Percentiles rank a stretch among this genome's conserved stretches.
Evolutionary conservation across 768 basidiomycete genomes (phyloP).

Genomic region (Mycena leptocephala): DNA sequence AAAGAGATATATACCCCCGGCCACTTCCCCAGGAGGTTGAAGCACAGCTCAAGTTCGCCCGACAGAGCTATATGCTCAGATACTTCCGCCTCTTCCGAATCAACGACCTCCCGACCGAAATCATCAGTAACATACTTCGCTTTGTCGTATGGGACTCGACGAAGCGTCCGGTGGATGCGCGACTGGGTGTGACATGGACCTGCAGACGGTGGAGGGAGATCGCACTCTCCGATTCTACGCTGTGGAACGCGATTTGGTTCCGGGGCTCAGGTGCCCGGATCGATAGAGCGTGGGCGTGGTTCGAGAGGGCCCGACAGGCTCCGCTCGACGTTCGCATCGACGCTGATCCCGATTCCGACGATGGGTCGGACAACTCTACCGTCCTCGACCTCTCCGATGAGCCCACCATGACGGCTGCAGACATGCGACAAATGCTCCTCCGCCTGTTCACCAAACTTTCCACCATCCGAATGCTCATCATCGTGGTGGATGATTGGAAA

Average conservation of each 20-base stretch:
- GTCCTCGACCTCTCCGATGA: conserved; percentile 3
- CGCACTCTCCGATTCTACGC: conserved; percentile 62
- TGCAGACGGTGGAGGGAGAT: conserved; percentile 71
- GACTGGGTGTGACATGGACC: conserved; percentile 71
- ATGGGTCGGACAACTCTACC: conserved; percentile 38
- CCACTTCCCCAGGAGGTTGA: conserved; percentile 27
- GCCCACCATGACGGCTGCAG: conserved; percentile 52
- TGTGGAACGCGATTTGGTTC: conserved; percentile 82
- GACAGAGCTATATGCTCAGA: conserved; percentile 30
- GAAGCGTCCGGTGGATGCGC: conserved; percentile 52
- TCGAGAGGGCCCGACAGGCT: conserved; percentile 70
- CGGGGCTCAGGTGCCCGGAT: conserved; percentile 63
- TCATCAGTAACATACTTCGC: conserved; percentile 77
- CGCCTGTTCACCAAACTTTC: conserved; percentile 66
- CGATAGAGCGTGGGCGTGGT: conserved; percentile 68
- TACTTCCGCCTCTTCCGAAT: conserved; percentile 49
- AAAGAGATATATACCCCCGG: conserved; percentile 36
- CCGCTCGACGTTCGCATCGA: conserved; percentile 77
- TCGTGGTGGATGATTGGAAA: conserved; percentile 72
- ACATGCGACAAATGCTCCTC: conserved; percentile 67
- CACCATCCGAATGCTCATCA: conserved; percentile 73
- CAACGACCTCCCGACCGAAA: conserved; percentile 76
- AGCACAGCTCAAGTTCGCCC: conserved; percentile 39
- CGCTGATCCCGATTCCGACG: conserved; percentile 46
- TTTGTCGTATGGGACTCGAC: conserved; percentile 66